These are phyloP conservation scores for Physocladia obscura DNA, from an alignment of 192 early-diverging fungal genomes.

Conservation along the genomic window DNA sequence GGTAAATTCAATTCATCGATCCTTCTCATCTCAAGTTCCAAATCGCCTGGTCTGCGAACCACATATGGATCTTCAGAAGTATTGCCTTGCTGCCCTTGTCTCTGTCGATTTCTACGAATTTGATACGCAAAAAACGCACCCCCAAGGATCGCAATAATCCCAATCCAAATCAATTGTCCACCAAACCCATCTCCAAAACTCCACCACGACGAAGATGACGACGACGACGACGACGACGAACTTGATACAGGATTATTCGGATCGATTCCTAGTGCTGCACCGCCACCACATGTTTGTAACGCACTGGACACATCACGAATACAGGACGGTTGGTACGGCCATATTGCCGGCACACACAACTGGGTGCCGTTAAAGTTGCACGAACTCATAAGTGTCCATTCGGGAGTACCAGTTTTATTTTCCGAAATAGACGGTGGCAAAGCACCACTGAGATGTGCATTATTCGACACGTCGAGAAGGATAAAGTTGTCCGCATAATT, in stretches of 20 bases:
- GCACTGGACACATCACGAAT: not conserved
- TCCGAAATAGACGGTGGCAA: not conserved
- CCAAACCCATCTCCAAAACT: not conserved
- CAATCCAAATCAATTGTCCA: not conserved
- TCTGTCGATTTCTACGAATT: not conserved
- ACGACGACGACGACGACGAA: too few species aligned
- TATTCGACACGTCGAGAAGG: not conserved
- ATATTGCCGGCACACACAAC: conserved; percentile 4
- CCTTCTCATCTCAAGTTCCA: not conserved
- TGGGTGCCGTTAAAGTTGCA: conserved; percentile 1
- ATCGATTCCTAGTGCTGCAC: not conserved
- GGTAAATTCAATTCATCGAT: conserved; percentile 9
- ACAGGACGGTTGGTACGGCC: conserved; percentile 10
- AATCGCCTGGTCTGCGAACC: not conserved
- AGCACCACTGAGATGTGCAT: conserved; percentile 3
- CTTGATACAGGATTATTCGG: not conserved
- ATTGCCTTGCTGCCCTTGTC: not conserved
- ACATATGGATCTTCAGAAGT: not conserved
- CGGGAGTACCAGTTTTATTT: not conserved
- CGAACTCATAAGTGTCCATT: conserved; percentile 3
- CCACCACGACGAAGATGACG: too few species aligned
- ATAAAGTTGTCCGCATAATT: not conserved
- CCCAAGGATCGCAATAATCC: not conserved
- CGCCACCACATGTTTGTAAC: not conserved
- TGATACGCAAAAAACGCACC: not conserved